Conservation (phyloP, 805 yeast genomes). For the Kuraishia borneana region DNA sequence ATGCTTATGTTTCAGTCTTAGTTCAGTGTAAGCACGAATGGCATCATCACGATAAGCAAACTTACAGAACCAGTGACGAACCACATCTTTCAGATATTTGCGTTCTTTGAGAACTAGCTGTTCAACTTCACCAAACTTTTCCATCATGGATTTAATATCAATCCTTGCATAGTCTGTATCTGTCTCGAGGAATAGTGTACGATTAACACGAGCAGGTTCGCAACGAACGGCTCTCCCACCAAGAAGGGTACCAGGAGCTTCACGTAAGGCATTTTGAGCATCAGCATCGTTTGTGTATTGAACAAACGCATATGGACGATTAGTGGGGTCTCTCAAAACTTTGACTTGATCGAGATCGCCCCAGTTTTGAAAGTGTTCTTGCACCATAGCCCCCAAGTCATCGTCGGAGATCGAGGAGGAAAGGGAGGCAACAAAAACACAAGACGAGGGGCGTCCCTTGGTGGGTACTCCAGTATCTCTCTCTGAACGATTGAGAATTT, state of each 20-base stretch:
- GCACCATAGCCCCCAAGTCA: constrained; percentile 57
- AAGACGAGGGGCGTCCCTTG: constrained; percentile 67
- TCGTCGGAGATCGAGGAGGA: constrained; percentile 59
- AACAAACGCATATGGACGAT: constrained; percentile 88
- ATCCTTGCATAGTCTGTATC: constrained; percentile 8
- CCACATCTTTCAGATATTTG: constrained; percentile 7
- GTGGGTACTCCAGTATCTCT: constrained; percentile 1
- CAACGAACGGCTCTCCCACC: constrained; percentile 75
- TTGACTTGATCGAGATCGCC: constrained; percentile 67
- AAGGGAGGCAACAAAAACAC: constrained; percentile 85
- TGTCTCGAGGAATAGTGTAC: constrained; percentile 60
- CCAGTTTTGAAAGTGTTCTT: constrained; percentile 57
- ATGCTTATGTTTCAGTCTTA: constrained; percentile 37
- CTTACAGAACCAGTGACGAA: constrained; percentile 53
- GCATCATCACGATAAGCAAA: constrained; percentile 83
- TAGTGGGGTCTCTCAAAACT: constrained; percentile 70
- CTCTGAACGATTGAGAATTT: neutral
- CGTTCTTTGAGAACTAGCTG: constrained; percentile 34
- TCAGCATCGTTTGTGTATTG: constrained; percentile 67
- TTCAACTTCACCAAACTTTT: constrained; percentile 68
- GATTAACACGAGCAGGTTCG: constrained; percentile 84
- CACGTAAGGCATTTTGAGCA: constrained; percentile 53
- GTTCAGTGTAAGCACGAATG: constrained; percentile 67
- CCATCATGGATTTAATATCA: constrained; percentile 27
- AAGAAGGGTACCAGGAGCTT: constrained; percentile 58